These are phyloP conservation scores for Naganishia friedmannii DNA, from an alignment of 768 basidiomycete species.

Conservation along the genomic window DNA sequence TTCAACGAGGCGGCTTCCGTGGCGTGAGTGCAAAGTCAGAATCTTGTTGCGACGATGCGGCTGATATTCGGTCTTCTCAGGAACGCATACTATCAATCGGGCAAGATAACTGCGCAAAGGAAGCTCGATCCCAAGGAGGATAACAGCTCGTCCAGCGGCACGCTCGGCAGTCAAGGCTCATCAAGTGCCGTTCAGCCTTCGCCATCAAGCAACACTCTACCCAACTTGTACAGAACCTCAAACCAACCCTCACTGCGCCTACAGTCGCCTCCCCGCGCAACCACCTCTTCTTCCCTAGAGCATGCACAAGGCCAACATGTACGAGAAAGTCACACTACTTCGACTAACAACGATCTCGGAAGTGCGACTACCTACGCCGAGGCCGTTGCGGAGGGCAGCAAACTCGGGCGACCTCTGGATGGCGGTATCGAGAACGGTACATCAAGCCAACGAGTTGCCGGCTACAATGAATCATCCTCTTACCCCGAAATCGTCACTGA, in stretches of 20 bases:
- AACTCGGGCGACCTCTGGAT: not conserved
- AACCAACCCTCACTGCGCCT: not conserved
- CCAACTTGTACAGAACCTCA: not conserved
- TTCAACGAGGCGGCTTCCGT: not conserved
- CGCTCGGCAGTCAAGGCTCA: not conserved
- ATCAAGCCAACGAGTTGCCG: not conserved
- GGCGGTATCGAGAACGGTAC: no score
- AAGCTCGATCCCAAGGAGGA: not conserved
- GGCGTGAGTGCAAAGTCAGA: not conserved
- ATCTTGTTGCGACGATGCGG: not conserved
- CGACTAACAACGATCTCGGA: not conserved
- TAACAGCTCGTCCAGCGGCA: not conserved
- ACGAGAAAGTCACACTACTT: not conserved
- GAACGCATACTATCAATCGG: constrained; percentile 11
- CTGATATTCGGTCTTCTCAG: not conserved
- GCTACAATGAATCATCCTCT: not conserved
- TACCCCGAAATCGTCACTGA: constrained; percentile 1
- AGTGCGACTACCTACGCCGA: not conserved
- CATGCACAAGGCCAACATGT: constrained; percentile 9
- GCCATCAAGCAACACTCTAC: not conserved
- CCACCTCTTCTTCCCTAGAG: not conserved
- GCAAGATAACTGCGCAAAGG: not conserved
- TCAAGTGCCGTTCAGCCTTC: not conserved
- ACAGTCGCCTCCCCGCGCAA: not conserved
- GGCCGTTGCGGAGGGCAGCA: constrained; percentile 6